These are phyloP conservation scores for Heterobasidion occidentale DNA, from an alignment of 1,284 basidiomycete genomes.

Conservation along the genomic window DNA sequence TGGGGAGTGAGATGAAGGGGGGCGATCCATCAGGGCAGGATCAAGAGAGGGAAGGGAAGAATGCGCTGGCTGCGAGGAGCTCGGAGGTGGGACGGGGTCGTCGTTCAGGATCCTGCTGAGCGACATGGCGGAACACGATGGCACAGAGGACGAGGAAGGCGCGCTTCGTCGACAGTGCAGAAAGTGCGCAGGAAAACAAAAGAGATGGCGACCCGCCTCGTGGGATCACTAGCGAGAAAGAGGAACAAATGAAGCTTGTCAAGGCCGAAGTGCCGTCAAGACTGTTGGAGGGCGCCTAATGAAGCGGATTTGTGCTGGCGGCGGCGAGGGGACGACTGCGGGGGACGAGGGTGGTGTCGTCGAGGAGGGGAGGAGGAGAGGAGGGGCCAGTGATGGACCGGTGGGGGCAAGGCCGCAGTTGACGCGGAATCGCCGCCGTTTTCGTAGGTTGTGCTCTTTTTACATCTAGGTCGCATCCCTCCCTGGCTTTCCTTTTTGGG, in stretches of 20 bases:
- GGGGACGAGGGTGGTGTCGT: constrained; percentile 8
- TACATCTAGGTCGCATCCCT: constrained; percentile 10
- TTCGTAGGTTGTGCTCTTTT: constrained; percentile 4
- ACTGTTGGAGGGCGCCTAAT: background rate
- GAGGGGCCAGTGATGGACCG: constrained; percentile 1
- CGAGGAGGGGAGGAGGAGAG: constrained; percentile 6
- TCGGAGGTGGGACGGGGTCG: constrained; percentile 11
- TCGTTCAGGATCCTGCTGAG: constrained; percentile 24
- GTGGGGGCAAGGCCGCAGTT: constrained; percentile 14
- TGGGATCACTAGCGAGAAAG: background rate
- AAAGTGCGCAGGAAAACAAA: background rate
- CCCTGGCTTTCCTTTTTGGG: constrained; percentile 9
- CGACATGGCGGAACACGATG: constrained; percentile 15
- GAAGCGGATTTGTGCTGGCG: background rate
- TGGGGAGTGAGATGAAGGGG: constrained; percentile 5
- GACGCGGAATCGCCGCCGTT: constrained; percentile 10
- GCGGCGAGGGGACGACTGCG: background rate
- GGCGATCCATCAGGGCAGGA: constrained; percentile 3
- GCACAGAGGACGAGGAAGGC: constrained; percentile 1
- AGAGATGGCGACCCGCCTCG: background rate
- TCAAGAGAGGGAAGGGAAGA: constrained; percentile 1
- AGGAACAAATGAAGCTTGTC: background rate
- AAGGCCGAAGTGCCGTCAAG: background rate
- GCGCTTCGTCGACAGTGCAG: background rate
- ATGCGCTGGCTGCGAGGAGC: background rate